A percentile compares a stretch with the other conserved stretches of the same genome.
These are phyloP conservation scores for Nannochloris sp. DNA, from an alignment of 139 green algal genomes.

Conservation along the genomic window DNA sequence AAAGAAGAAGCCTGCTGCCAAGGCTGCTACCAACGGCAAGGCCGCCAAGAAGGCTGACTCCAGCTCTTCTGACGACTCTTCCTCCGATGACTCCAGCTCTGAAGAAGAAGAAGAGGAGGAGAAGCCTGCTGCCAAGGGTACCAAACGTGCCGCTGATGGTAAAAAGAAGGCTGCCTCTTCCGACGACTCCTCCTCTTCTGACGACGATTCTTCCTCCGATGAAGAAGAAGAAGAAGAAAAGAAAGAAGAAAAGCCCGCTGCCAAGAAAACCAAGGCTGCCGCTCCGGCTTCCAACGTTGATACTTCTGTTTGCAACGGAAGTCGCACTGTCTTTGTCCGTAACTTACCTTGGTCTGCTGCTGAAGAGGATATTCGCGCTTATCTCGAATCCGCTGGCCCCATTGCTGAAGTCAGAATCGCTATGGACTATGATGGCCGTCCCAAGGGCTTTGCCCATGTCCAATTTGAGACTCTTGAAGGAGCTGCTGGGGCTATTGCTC, in stretches of 20 bases:
- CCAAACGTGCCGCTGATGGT: slow-evolving; percentile 19
- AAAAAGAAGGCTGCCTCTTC: slow-evolving; percentile 10
- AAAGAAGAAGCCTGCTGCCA: slow-evolving; percentile 8
- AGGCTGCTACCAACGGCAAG: background rate
- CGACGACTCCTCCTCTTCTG: background rate
- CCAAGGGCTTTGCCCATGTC: slow-evolving; percentile 63
- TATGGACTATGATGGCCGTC: slow-evolving; percentile 40
- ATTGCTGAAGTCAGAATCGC: slow-evolving; percentile 44
- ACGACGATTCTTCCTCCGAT: background rate
- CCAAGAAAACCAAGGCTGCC: slow-evolving; percentile 44
- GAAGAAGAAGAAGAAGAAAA: slow-evolving; percentile 16
- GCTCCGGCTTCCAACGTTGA: slow-evolving; percentile 11
- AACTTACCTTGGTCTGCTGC: slow-evolving; percentile 58
- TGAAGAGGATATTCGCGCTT: slow-evolving; percentile 38
- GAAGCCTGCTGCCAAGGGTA: slow-evolving; percentile 12
- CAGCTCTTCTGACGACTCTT: background rate
- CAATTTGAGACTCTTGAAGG: slow-evolving; percentile 45
- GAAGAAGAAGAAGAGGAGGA: slow-evolving; percentile 4
- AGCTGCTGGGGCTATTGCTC: slow-evolving; percentile 37
- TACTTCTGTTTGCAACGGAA: slow-evolving; percentile 22
- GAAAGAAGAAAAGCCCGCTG: slow-evolving; percentile 16
- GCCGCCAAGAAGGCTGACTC: background rate
- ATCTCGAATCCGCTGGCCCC: slow-evolving; percentile 27
- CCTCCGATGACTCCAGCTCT: background rate
- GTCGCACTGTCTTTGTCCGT: slow-evolving; percentile 58